Percentiles rank a stretch among this genome's conserved stretches.
These are phyloP conservation scores for Mycena venus DNA, from an alignment of 768 basidiomycete species.

Conservation along the genomic window DNA sequence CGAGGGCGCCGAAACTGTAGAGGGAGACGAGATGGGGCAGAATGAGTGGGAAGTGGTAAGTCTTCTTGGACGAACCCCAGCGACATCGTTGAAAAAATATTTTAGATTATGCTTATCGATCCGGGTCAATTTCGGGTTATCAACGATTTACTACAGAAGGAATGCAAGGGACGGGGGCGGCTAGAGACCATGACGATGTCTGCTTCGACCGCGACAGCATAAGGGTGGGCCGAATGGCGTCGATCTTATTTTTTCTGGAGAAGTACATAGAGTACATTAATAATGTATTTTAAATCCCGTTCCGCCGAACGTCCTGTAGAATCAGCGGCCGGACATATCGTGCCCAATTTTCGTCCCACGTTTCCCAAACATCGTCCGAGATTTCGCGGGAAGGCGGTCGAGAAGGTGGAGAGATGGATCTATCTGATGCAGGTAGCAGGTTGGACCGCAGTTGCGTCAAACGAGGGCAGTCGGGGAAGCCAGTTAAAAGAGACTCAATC, in stretches of 20 bases:
- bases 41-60: slow-evolving; percentile 92
- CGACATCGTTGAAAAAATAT: not conserved
- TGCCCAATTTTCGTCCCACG: slow-evolving; percentile 92
- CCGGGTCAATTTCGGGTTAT: slow-evolving; percentile 92
- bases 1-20: slow-evolving; percentile 84
- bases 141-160: slow-evolving; percentile 90
- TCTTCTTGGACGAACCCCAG: not conserved
- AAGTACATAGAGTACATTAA: slow-evolving; percentile 6
- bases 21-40: slow-evolving; percentile 80
- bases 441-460: slow-evolving; percentile 67
- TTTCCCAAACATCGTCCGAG: slow-evolving; percentile 35
- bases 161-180: slow-evolving; percentile 89
- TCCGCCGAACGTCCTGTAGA: slow-evolving; percentile 48
- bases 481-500: slow-evolving; percentile 70
- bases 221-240: not conserved
- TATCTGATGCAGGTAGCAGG: slow-evolving; percentile 51
- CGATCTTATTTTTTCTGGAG: not conserved
- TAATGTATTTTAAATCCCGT: slow-evolving; percentile 19
- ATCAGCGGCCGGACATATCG: slow-evolving; percentile 73
- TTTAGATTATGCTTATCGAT: slow-evolving; percentile 91
- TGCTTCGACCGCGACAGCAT: slow-evolving; percentile 60
- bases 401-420: slow-evolving; percentile 38
- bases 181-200: slow-evolving; percentile 87
- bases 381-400: slow-evolving; percentile 36
- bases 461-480: slow-evolving; percentile 70